Evolutionary conservation across 768 basidiomycete species (phyloP).

Genomic region (Boletus subcaerulescens): DNA sequence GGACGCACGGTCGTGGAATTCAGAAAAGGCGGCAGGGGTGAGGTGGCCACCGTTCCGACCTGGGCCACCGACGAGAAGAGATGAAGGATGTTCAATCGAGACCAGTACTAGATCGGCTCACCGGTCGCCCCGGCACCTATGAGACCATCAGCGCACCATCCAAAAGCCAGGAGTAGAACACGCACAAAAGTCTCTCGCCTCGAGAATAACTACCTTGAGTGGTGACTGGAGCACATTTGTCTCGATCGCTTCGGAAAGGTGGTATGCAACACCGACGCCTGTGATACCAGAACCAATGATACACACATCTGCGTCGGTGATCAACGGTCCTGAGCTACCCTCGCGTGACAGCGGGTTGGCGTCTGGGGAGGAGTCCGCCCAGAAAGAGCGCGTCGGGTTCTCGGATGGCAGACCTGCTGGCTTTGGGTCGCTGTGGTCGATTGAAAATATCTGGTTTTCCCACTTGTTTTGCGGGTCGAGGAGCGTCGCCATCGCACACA

Average conservation of each 20-base stretch:
- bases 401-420: constrained; percentile 46
- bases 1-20: constrained; percentile 39
- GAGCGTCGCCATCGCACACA: constrained; percentile 9
- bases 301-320: constrained; percentile 62
- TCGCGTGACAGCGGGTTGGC: constrained; percentile 65
- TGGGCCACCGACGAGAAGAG: constrained; percentile 22
- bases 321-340: constrained; percentile 63
- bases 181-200: constrained; percentile 86
- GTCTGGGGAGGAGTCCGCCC: constrained; percentile 53
- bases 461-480: not conserved
- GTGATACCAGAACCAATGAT: constrained; percentile 82
- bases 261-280: constrained; percentile 72
- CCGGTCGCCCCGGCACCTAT: constrained; percentile 77
- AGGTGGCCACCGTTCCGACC: constrained; percentile 82
- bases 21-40: constrained; percentile 45
- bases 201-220: constrained; percentile 62
- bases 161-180: not conserved
- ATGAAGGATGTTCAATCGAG: not conserved
- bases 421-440: constrained; percentile 1
- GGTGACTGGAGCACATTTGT: constrained; percentile 14
- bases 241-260: constrained; percentile 45
- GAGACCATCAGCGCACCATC: not conserved
- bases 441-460: constrained; percentile 1
- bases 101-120: constrained; percentile 20
- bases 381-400: constrained; percentile 71